These are phyloP conservation scores for Penstemon barbatus DNA, from an alignment of 257 asterid genomes.

Conservation along the genomic window DNA sequence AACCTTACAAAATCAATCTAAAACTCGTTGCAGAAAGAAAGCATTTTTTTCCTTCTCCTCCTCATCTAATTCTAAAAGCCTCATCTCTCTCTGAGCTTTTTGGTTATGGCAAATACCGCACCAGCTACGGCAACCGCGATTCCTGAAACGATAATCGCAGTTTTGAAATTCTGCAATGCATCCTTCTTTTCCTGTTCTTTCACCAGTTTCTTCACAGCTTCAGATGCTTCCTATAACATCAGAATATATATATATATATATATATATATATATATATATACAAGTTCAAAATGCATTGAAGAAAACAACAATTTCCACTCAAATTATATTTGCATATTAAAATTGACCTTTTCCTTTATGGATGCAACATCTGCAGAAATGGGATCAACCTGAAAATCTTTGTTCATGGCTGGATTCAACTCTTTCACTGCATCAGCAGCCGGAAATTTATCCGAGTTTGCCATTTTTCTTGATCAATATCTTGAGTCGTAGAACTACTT, in stretches of 20 bases:
- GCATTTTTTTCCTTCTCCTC: not conserved
- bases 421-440: slow-evolving; percentile 58
- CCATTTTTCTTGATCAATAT: slow-evolving; percentile 36
- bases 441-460: slow-evolving; percentile 54
- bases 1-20: too few relatives aligned
- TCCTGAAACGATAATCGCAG: slow-evolving; percentile 59
- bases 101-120: slow-evolving; percentile 64
- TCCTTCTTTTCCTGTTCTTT: slow-evolving; percentile 53
- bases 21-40: too few relatives aligned
- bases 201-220: slow-evolving; percentile 23
- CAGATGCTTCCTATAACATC: slow-evolving; percentile 37
- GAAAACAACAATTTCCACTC: not conserved
- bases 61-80: not conserved
- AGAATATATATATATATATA: not conserved
- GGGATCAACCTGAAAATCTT: slow-evolving; percentile 54
- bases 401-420: slow-evolving; percentile 54
- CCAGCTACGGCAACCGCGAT: slow-evolving; percentile 61
- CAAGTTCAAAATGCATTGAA: not conserved
- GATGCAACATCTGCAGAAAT: slow-evolving; percentile 52
- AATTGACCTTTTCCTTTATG: slow-evolving; percentile 46
- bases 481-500: not conserved
- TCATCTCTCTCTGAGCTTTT: slow-evolving; percentile 64
- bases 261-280: not conserved
- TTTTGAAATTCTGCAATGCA: slow-evolving; percentile 55
- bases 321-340: too few relatives aligned